A percentile compares a stretch with the other conserved stretches of the same genome.
phyloP scores from a whole-genome alignment of 345 rosid species.

The Linum tenue region DNA sequence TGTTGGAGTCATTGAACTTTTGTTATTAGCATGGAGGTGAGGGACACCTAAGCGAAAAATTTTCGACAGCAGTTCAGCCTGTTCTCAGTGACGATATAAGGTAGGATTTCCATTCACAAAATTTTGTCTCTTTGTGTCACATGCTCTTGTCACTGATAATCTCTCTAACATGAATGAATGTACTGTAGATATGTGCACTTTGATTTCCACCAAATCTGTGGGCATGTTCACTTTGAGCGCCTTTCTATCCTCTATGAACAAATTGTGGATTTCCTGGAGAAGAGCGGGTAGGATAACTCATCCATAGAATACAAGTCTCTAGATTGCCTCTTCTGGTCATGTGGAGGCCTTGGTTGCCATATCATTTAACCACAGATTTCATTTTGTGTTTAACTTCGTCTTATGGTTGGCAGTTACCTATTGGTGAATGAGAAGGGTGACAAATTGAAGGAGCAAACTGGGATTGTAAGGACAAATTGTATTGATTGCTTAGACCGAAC shows the following conservation, averaged over 20 bases:
- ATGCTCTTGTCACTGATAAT: neutral
- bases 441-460: conserved; percentile 90
- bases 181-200: conserved; percentile 83
- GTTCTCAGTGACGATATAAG: conserved; percentile 72
- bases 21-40: conserved; percentile 82
- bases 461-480: conserved; percentile 90
- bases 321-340: neutral
- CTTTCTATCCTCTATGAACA: conserved; percentile 84
- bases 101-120: conserved; percentile 37
- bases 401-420: conserved; percentile 51
- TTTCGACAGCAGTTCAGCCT: conserved; percentile 54
- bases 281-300: conserved; percentile 54
- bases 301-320: neutral
- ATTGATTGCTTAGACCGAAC: conserved; percentile 98
- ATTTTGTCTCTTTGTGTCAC: conserved; percentile 9
- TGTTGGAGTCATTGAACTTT: conserved; percentile 18
- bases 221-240: conserved; percentile 94
- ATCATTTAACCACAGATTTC: neutral
- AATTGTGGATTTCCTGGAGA: conserved; percentile 72
- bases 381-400: neutral
- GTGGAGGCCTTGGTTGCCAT: neutral
- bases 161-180: conserved; percentile 11
- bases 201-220: conserved; percentile 85
- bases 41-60: conserved; percentile 79
- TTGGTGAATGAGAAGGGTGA: conserved; percentile 85